Base-by-base conservation (phyloP, 768 basidiomycete species). In the Dentipellis sp. region DNA sequence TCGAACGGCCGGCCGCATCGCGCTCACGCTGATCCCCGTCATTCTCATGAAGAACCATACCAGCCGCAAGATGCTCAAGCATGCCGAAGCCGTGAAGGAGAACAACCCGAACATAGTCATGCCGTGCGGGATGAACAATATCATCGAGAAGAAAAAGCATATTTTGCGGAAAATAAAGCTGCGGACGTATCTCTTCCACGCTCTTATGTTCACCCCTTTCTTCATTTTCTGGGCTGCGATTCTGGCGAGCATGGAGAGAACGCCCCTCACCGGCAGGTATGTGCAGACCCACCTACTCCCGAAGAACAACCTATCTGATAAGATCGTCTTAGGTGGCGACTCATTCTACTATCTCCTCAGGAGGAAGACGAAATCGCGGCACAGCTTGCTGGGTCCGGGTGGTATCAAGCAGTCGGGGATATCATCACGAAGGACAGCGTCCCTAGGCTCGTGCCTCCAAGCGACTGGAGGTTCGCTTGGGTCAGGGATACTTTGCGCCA, bases 391-490 rank as follows among this genome's bases (percentile, higher is more conserved):
- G 94, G 91, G 14, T 71, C 80, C 19, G 91, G 91, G 48, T 97
- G 94, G 94, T 91, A 88, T 69, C 74, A 77, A 58, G 86, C 91
- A 38, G 87, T 97, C 17, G 78, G 80, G 38, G 82, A 88, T 39
- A 89, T 95, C 47, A 77, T 97, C 11, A 75, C 85, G 7, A 66
- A 79, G 57, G 78, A 87, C 58, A 83, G 81, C 5, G 69, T 65
- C 56, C 79, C 81, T 4, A 73, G 73, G 45, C 75, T 90, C 38
- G 76, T 98, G 53, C 80, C 88, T 36, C 68, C 77, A 1, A 77
- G 75, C 22, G 95, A 99, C 70, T 98, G 95, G 95, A 81, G 94
- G 56, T 88, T 89, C 66, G 65, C 72, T 17, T 97, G 95, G 94
- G 92, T 95, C 10, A 77, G 79, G 54, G 77, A 83, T 17, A 91